phyloP scores from a whole-genome alignment of 768 basidiomycete genomes.

The Hemileccinum impolitum region DNA sequence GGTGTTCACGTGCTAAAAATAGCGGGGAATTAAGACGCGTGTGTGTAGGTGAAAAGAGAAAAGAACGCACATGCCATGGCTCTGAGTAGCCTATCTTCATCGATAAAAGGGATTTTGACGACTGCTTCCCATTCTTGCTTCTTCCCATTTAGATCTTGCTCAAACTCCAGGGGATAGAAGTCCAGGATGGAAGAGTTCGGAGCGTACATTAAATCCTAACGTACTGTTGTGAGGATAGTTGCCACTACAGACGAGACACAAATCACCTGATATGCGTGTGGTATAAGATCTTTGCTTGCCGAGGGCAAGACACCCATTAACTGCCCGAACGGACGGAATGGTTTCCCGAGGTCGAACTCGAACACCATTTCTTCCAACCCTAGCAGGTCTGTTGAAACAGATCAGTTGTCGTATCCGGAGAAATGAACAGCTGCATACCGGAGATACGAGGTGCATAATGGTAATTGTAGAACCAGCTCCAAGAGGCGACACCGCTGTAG shows the following conservation, averaged over 20 bases:
- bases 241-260: background rate
- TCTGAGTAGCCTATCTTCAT: slow-evolving; percentile 67
- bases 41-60: background rate
- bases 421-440: slow-evolving; percentile 46
- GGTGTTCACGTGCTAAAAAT: slow-evolving; percentile 66
- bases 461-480: slow-evolving; percentile 99
- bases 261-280: slow-evolving; percentile 75
- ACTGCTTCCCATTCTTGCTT: slow-evolving; percentile 99
- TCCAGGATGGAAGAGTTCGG: slow-evolving; percentile 83
- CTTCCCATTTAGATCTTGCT: slow-evolving; percentile 94
- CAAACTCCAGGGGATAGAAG: slow-evolving; percentile 92
- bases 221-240: background rate
- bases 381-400: slow-evolving; percentile 44
- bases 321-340: slow-evolving; percentile 93
- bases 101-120: slow-evolving; percentile 98
- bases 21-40: background rate
- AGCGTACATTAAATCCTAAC: slow-evolving; percentile 86
- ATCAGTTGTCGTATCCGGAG: background rate
- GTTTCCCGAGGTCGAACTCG: slow-evolving; percentile 79
- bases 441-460: slow-evolving; percentile 97
- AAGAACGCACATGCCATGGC: slow-evolving; percentile 69
- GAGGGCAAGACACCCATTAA: slow-evolving; percentile 96
- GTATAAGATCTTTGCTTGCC: slow-evolving; percentile 87
- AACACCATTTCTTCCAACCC: slow-evolving; percentile 78
- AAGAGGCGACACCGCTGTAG: slow-evolving; percentile 93